phyloP scores from a whole-genome alignment of 2,329 filamentous ascomycete genomes.

The Pestalotiopsis sp. region DNA sequence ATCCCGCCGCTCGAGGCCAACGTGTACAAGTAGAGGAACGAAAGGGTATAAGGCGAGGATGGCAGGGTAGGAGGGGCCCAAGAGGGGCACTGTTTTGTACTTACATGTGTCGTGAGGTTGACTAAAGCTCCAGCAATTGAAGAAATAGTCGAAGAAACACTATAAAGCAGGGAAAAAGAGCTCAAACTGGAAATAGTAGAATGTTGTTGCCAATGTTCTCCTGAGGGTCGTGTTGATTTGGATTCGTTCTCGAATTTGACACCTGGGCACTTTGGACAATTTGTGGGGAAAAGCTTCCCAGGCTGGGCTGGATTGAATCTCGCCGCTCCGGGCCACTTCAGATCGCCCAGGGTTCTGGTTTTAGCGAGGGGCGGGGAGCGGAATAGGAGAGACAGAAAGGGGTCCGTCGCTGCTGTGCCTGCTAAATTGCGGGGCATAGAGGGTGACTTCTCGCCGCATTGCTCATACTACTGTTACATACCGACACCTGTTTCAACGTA shows the following conservation, averaged over 20 bases:
- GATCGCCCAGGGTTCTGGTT: neutral
- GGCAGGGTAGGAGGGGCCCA: neutral
- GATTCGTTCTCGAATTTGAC: conserved; percentile 12
- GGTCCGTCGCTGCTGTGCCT: neutral
- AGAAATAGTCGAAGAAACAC: neutral
- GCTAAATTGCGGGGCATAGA: neutral
- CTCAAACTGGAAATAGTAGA: neutral
- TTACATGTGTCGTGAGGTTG: neutral
- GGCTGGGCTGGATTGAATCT: neutral
- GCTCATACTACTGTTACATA: too few relatives aligned
- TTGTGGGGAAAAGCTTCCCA: conserved; percentile 14
- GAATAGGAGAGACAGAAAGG: neutral
- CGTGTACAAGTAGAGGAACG: neutral
- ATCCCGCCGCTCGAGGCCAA: neutral
- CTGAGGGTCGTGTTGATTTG: neutral
- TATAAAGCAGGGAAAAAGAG: neutral
- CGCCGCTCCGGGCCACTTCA: conserved; percentile 6
- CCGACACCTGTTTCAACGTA: too few relatives aligned
- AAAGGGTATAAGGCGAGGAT: neutral
- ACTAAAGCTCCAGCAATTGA: neutral
- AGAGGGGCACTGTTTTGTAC: neutral
- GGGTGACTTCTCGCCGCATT: neutral
- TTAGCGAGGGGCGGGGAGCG: conserved; percentile 11
- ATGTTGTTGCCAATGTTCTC: neutral
- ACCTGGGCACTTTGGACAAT: conserved; percentile 12